Conservation (phyloP, 176 grass and related monocot species). For the Oryza glaberrima region DNA sequence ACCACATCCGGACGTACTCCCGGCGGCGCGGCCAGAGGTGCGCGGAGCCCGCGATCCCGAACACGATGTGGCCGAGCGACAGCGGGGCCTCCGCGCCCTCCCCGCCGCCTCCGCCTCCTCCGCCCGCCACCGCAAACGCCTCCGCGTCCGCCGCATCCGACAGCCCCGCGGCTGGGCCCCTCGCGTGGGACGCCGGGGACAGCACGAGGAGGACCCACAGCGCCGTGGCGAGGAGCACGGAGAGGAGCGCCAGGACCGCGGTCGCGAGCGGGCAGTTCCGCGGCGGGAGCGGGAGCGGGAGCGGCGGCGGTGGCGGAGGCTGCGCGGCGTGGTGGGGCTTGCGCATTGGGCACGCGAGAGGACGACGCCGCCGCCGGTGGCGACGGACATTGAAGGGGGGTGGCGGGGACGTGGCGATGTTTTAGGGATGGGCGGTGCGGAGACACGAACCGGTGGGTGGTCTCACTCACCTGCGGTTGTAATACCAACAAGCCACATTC, state of each 20-base stretch:
- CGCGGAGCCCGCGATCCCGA: constrained; percentile 90
- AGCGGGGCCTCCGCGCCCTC: constrained; percentile 40
- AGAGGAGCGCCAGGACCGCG: constrained; percentile 45
- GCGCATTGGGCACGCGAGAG: constrained; percentile 47
- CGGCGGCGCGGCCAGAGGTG: constrained; percentile 81
- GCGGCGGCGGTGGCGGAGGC: constrained; percentile 35
- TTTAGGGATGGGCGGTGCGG: constrained; percentile 41
- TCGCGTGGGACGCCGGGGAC: background rate
- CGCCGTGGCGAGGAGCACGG: constrained; percentile 43
- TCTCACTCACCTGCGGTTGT: constrained; percentile 35
- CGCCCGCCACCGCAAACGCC: background rate
- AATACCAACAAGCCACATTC: background rate
- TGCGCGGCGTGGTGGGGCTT: constrained; percentile 49
- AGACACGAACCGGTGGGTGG: constrained; percentile 8
- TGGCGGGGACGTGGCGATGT: constrained; percentile 45
- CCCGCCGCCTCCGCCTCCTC: too few species aligned
- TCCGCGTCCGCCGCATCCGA: constrained; percentile 12
- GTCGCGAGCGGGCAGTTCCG: constrained; percentile 35
- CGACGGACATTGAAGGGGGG: constrained; percentile 41
- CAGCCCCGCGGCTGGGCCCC: background rate
- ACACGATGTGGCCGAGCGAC: constrained; percentile 70
- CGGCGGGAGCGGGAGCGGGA: constrained; percentile 47
- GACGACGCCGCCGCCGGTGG: constrained; percentile 52
- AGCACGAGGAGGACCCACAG: constrained; percentile 51
- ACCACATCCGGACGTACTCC: constrained; percentile 90